Percentiles rank a stretch among this genome's conserved stretches.
Evolutionary conservation across 306 rosid genomes (phyloP).

Genomic region (Gillenia trifoliata): DNA sequence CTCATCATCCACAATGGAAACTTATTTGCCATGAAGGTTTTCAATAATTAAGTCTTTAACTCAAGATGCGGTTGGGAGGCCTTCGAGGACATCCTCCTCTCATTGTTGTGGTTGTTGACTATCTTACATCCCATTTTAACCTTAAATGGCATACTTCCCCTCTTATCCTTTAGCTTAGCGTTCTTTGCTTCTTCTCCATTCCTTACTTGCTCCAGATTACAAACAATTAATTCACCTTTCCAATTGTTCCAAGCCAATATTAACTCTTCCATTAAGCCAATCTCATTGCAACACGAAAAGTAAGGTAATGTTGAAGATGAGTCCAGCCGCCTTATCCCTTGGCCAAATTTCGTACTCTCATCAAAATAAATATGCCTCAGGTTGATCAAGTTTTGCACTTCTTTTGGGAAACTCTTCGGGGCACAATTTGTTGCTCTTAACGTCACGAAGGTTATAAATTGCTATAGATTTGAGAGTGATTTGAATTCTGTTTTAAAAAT

Average conservation of each 20-base stretch:
- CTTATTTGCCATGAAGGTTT: neutral
- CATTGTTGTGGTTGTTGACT: neutral
- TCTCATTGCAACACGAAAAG: neutral
- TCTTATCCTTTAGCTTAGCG: neutral
- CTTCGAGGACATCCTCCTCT: neutral
- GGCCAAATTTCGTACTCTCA: accelerated
- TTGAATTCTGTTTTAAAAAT: accelerated
- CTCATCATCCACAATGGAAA: neutral
- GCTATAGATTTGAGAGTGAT: too few relatives aligned
- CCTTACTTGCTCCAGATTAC: too few relatives aligned
- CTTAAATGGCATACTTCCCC: too few relatives aligned
- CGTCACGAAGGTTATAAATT: too few relatives aligned
- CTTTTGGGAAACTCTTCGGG: too few relatives aligned
- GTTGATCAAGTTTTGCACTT: too few relatives aligned
- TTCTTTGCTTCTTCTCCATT: neutral
- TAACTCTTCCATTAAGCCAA: neutral
- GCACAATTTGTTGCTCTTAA: too few relatives aligned
- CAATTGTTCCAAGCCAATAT: neutral
- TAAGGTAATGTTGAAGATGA: neutral
- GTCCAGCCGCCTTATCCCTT: neutral
- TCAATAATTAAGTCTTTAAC: too few relatives aligned
- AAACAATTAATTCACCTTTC: neutral
- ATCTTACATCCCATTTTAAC: neutral
- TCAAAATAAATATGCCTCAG: too few relatives aligned
- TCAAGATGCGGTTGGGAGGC: neutral